Conservation (phyloP, 495 filamentous ascomycete species). For the Lasiosphaeria miniovina region DNA sequence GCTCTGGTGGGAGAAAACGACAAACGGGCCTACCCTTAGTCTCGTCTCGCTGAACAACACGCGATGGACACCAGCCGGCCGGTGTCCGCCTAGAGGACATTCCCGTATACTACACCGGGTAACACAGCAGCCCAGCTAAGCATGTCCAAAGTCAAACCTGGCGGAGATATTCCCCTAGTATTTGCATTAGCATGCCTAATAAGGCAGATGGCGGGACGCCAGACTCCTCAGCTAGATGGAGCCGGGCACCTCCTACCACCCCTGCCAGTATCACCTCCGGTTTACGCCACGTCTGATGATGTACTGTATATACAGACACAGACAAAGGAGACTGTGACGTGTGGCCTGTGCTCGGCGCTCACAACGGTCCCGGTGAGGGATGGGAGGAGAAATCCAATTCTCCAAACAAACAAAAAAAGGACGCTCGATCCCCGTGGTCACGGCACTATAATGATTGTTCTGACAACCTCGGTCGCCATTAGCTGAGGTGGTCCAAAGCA, state of each 20-base stretch:
- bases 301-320: background rate
- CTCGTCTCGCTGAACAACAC: background rate
- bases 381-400: background rate
- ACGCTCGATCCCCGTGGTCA: background rate
- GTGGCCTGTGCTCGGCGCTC: slow-evolving; percentile 6
- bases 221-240: no score
- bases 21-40: background rate
- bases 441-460: background rate
- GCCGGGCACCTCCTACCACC: no score
- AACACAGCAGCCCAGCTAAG: background rate
- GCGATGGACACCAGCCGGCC: no score
- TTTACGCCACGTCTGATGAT: no score
- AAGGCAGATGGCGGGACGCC: no score
- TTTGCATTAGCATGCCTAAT: no score
- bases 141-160: background rate
- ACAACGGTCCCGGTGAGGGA: background rate
- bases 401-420: background rate
- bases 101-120: no score
- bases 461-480: no score
- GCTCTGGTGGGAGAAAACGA: background rate
- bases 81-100: no score
- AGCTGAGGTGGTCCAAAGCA: background rate
- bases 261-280: no score
- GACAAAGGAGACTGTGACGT: slow-evolving; percentile 5
- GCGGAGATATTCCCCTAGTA: background rate